phyloP scores from a whole-genome alignment of 495 filamentous ascomycete species.

The Elaphomyces granulatus region DNA sequence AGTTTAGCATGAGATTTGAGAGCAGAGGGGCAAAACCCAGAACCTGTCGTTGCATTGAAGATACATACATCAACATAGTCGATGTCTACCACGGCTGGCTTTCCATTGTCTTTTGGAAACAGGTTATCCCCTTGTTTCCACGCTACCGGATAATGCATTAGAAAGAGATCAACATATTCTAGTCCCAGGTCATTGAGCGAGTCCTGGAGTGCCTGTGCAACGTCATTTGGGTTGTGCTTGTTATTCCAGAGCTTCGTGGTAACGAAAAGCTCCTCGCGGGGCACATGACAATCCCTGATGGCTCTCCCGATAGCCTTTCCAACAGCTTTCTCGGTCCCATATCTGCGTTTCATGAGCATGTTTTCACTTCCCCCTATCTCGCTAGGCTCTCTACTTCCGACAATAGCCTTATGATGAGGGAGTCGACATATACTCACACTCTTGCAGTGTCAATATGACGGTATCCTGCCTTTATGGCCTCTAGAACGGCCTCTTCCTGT shows the following conservation, averaged over 20 bases:
- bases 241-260: slow-evolving; percentile 60
- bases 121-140: slow-evolving; percentile 27
- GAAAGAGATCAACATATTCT: slow-evolving; percentile 55
- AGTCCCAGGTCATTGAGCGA: slow-evolving; percentile 45
- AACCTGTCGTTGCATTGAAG: too few species aligned
- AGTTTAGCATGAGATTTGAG: not conserved
- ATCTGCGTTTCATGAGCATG: slow-evolving; percentile 25
- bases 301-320: slow-evolving; percentile 42
- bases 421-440: too few species aligned
- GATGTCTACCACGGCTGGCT: slow-evolving; percentile 26
- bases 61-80: slow-evolving; percentile 37
- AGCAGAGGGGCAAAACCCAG: slow-evolving; percentile 23
- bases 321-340: slow-evolving; percentile 36
- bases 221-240: slow-evolving; percentile 49
- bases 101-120: slow-evolving; percentile 34
- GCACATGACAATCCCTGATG: slow-evolving; percentile 40
- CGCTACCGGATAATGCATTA: slow-evolving; percentile 55
- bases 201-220: slow-evolving; percentile 40
- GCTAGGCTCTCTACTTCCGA: too few species aligned
- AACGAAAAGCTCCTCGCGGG: slow-evolving; percentile 49
- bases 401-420: too few species aligned
- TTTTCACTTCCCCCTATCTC: too few species aligned
- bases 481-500: slow-evolving; percentile 31
- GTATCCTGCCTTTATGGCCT: slow-evolving; percentile 42
- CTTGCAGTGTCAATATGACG: slow-evolving; percentile 46